These are phyloP conservation scores for Boletus patriciae DNA, from an alignment of 768 basidiomycete genomes.

Conservation along the genomic window DNA sequence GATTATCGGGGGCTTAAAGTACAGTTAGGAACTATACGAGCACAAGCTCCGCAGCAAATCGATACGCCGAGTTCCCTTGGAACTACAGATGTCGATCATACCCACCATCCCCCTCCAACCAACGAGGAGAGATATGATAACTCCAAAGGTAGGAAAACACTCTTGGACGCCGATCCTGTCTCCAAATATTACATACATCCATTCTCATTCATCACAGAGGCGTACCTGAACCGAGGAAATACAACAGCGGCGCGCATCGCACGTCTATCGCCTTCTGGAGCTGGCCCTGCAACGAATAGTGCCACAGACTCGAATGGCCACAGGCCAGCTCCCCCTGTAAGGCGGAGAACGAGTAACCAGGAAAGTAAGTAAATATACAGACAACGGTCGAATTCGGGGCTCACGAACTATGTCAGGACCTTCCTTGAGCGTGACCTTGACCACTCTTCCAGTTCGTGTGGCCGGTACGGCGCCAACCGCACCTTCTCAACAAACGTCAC, in stretches of 20 bases:
- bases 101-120: neutral
- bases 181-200: neutral
- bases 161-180: neutral
- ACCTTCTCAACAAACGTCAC: slow-evolving; percentile 15
- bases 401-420: slow-evolving; percentile 10
- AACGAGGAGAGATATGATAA: neutral
- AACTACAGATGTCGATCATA: neutral
- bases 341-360: neutral
- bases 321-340: neutral
- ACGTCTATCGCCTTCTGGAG: neutral
- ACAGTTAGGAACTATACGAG: slow-evolving; percentile 56
- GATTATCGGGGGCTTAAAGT: slow-evolving; percentile 80
- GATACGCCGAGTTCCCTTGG: neutral
- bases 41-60: slow-evolving; percentile 26
- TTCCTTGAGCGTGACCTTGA: slow-evolving; percentile 12
- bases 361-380: slow-evolving; percentile 7
- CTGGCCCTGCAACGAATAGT: neutral
- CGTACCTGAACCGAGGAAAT: neutral
- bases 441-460: slow-evolving; percentile 9
- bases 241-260: slow-evolving; percentile 1
- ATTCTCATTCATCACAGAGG: neutral
- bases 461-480: slow-evolving; percentile 6
- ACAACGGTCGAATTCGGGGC: neutral
- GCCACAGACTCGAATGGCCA: neutral
- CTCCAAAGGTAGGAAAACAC: neutral